Percentiles rank a stretch among this genome's conserved stretches.
phyloP scores from a whole-genome alignment of 2,329 filamentous ascomycete species.

The Fusarium domesticum region DNA sequence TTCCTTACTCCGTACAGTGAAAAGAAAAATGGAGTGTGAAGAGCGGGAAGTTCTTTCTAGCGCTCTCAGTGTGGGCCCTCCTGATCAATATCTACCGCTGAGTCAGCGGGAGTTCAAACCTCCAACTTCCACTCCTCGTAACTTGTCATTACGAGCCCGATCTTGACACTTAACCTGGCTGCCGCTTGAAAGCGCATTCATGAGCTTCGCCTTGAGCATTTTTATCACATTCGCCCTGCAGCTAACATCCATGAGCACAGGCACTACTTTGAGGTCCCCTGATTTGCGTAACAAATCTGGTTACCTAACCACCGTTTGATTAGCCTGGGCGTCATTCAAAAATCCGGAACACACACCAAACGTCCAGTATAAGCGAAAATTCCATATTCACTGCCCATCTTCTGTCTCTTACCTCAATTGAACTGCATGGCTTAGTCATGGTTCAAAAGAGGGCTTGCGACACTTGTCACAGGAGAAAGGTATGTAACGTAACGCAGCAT shows the following conservation, averaged over 20 bases:
- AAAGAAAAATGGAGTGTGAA: slow-evolving; percentile 1
- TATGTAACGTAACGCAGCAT: slow-evolving; percentile 10
- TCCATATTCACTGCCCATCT: background rate
- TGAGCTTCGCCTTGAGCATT: no score
- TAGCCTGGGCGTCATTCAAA: no score
- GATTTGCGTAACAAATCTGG: no score
- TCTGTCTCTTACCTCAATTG: slow-evolving; percentile 1
- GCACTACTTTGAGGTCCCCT: no score
- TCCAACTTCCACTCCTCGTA: background rate
- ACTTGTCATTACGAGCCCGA: background rate
- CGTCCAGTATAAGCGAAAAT: no score
- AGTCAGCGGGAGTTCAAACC: slow-evolving; percentile 12
- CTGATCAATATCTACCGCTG: background rate
- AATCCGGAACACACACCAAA: background rate
- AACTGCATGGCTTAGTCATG: slow-evolving; percentile 5
- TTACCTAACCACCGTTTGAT: no score
- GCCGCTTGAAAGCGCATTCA: slow-evolving; percentile 1
- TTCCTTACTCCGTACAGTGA: no score
- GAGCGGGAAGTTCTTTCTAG: slow-evolving; percentile 1
- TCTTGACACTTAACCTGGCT: background rate
- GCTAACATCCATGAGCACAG: no score
- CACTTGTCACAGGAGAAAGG: slow-evolving; percentile 25
- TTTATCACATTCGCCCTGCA: no score
- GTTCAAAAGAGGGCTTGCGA: slow-evolving; percentile 22
- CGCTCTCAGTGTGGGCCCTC: background rate